Evolutionary conservation across 345 rosid species (phyloP), one percentile per base, ranked within the genome.

Genomic region (Eucalyptus cladocalyx): DNA sequence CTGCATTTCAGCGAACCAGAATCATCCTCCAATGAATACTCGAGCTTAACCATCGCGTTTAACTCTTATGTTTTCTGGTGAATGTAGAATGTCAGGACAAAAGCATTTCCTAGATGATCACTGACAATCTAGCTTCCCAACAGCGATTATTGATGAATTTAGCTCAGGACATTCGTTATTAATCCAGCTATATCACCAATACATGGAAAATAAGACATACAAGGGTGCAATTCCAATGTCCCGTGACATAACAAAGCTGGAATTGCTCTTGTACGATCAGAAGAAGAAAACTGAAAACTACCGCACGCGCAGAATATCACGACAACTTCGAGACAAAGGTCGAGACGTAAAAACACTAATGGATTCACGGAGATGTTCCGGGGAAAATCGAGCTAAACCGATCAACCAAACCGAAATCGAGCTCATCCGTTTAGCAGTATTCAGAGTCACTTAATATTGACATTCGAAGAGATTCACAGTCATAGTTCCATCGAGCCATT

Each of bases 151-250:
- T 58, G 28, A 56, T 23, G 28, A 23, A 56, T 56, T 23, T 56
- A 23, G 12, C 16, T 58, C 0, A 58, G 67, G 67, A 58, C 0
- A 58, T 58, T 11, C 15, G 0, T 26, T 58, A 58, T 11, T 58
- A 58, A 58, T 58, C 65, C 3, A 58, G 65, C 65, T 24, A 5
- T 26, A 2, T 11, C 65, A 58, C 14, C 5, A 58, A 9, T 58
- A 49, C 50, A 48, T 2, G 2, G 50, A 4, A 48, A 48, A 48
- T 48, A 48, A 48, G 50, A 48, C 50, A 1, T 56, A 9, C 62
- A 2, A 58, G 5, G 65, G 30, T 58, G 14, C 65, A 58, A 24
- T 58, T 11, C 65, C 65, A 58, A 58, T 2, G 30, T 58, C 65
- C 0, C 30, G 3, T 24, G 1, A 24, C 65, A 24, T 24, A 23